phyloP scores from a whole-genome alignment of 73 alveolate species.

The Breviolum minutum region DNA sequence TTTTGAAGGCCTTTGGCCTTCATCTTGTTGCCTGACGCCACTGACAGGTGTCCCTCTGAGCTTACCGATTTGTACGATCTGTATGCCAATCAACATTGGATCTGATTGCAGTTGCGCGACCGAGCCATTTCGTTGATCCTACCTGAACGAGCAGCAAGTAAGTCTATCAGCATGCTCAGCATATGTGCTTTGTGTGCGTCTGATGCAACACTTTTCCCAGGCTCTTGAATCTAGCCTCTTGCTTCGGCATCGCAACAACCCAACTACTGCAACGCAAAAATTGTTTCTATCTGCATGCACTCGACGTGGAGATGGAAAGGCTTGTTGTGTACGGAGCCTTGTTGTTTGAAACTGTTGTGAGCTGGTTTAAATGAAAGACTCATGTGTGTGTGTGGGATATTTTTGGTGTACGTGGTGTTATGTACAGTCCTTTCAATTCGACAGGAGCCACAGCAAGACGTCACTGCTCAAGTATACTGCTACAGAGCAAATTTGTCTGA shows the following conservation, averaged over 20 bases:
- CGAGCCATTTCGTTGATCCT: constrained; percentile 77
- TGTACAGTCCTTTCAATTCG: no score
- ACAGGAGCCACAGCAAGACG: no score
- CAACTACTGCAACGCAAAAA: no score
- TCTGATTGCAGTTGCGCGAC: background rate
- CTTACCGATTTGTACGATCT: background rate
- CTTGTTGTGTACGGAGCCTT: no score
- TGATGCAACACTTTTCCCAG: background rate
- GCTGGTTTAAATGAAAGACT: no score
- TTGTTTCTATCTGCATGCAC: no score
- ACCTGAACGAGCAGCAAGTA: background rate
- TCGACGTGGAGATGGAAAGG: no score
- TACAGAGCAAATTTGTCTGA: no score
- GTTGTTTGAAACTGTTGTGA: no score
- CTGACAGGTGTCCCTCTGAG: background rate
- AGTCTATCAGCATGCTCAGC: background rate
- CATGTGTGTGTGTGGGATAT: no score
- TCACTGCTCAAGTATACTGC: no score
- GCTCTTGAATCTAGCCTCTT: constrained; percentile 41
- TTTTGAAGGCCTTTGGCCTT: constrained; percentile 92
- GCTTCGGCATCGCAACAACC: constrained; percentile 40
- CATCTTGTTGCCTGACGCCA: constrained; percentile 72
- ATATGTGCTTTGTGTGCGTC: background rate
- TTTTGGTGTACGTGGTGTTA: no score
- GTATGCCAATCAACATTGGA: background rate